Conservation (phyloP, 768 basidiomycete genomes). For the Podaxis rugospora region DNA sequence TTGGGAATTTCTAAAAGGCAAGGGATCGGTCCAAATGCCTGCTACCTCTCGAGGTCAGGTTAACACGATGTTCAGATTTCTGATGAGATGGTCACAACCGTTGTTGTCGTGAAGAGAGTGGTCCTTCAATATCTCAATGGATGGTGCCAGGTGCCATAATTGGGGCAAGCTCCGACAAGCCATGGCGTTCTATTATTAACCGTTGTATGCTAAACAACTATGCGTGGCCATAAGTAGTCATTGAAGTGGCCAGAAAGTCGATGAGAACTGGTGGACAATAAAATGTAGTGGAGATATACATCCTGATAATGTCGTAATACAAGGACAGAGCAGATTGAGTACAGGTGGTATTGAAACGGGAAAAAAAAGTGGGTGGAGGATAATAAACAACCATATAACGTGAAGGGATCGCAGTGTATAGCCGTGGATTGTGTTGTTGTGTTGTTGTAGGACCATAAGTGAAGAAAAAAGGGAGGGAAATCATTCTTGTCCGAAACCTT, state of each 20-base stretch:
- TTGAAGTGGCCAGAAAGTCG: neutral
- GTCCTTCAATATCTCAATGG: neutral
- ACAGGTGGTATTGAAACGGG: neutral
- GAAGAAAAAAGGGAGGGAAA: conserved; percentile 1
- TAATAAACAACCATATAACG: neutral
- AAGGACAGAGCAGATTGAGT: neutral
- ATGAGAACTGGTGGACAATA: neutral
- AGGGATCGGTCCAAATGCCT: neutral
- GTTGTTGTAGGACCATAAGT: neutral
- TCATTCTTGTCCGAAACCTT: conserved; percentile 70
- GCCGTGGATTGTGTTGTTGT: neutral
- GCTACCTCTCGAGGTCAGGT: neutral
- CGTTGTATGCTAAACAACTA: neutral
- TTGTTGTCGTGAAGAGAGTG: neutral
- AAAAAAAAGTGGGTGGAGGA: neutral
- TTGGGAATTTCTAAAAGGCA: neutral
- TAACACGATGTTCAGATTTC: neutral
- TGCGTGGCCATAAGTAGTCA: neutral
- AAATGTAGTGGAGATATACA: neutral
- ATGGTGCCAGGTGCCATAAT: neutral
- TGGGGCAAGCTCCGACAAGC: neutral
- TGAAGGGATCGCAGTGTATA: neutral
- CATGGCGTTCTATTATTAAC: neutral
- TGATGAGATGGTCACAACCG: no score
- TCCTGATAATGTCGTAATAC: neutral